Evolutionary conservation across 2,329 filamentous ascomycete species (phyloP), one percentile per base, ranked within the genome.

Genomic region (Venturia nashicola): DNA sequence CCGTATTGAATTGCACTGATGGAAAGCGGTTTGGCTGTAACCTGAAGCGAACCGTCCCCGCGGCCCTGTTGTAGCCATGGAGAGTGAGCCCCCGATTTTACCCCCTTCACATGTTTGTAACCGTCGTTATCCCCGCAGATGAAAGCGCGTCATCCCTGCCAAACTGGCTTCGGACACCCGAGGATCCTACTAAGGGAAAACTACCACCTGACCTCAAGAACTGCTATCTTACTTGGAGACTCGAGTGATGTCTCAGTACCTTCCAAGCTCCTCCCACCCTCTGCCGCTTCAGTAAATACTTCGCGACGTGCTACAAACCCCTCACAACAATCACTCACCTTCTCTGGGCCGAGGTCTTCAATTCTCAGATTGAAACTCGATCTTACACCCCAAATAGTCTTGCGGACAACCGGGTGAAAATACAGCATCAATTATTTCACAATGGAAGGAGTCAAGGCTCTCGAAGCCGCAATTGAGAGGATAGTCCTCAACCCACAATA

Each of bases 401-500:
- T 57, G 32, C 27, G 32, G 32, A 36, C 51, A 57, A 34, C 27
- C 27, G 51, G 51, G 27, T n/a, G 27, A 55, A n/a, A n/a, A 36
- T 36, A 36, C 51, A 57, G 5, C 51, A 57, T 20, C 51, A 9
- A 57, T 36, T 36, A 34, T 57, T 23, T 18, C 12, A 36, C 3
- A n/a, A 57, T 57, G 51, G 51, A 57, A n/a, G 32, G 51, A 60
- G 11, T 65, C n/a, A 61, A 65, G 59, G 62, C 61, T 59, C 44
- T 65, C 27, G 59, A 93, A 89, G 80, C 82, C 69, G 80, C 83
- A 66, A 78, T 92, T 69, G 91, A 96, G 78, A 82, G 83, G 69
- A 81, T 96, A 64, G 80, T 92, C 68, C 83, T 94, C 67, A 86
- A 97, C 74, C 91, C 92, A 6, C 82, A 85, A 68, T 90, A 96